These are phyloP conservation scores for Boletus calvinii DNA, from an alignment of 1,284 basidiomycete genomes.

Conservation along the genomic window DNA sequence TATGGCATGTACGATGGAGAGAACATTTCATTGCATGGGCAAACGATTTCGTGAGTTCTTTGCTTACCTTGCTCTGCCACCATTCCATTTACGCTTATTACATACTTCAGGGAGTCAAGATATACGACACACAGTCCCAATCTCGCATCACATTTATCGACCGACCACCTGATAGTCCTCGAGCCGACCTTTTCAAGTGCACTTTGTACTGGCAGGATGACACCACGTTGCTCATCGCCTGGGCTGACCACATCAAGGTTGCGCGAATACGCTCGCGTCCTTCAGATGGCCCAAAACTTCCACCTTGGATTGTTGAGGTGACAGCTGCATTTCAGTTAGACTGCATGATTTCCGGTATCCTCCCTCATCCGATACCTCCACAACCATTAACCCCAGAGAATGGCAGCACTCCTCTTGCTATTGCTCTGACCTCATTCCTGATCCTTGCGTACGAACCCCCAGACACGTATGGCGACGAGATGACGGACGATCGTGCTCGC, in stretches of 20 bases:
- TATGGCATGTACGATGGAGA: slow-evolving; percentile 91
- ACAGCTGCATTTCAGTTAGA: slow-evolving; percentile 92
- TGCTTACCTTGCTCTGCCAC: background rate
- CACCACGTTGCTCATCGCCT: slow-evolving; percentile 85
- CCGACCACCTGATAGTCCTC: slow-evolving; percentile 76
- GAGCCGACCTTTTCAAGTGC: slow-evolving; percentile 93
- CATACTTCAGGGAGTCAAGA: slow-evolving; percentile 77
- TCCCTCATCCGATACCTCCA: slow-evolving; percentile 63
- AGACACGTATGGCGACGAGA: slow-evolving; percentile 65
- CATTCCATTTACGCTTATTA: background rate
- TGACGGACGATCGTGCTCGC: slow-evolving; percentile 64
- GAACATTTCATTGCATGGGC: slow-evolving; percentile 93
- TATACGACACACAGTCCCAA: slow-evolving; percentile 84
- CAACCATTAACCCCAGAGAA: slow-evolving; percentile 20
- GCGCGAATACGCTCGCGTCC: slow-evolving; percentile 73
- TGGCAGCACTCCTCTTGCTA: slow-evolving; percentile 24
- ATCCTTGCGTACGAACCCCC: slow-evolving; percentile 81
- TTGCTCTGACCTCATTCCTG: slow-evolving; percentile 69
- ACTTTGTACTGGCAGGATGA: slow-evolving; percentile 92
- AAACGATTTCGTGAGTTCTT: slow-evolving; percentile 73
- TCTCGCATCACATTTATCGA: slow-evolving; percentile 88
- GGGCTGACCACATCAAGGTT: slow-evolving; percentile 95
- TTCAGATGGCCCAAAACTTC: slow-evolving; percentile 37
- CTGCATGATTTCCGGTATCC: slow-evolving; percentile 92
- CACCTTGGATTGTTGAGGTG: slow-evolving; percentile 78